Percentiles rank a stretch among this genome's conserved stretches.
Conservation (phyloP, 306 rosid species). For the Rosa chinensis region DNA sequence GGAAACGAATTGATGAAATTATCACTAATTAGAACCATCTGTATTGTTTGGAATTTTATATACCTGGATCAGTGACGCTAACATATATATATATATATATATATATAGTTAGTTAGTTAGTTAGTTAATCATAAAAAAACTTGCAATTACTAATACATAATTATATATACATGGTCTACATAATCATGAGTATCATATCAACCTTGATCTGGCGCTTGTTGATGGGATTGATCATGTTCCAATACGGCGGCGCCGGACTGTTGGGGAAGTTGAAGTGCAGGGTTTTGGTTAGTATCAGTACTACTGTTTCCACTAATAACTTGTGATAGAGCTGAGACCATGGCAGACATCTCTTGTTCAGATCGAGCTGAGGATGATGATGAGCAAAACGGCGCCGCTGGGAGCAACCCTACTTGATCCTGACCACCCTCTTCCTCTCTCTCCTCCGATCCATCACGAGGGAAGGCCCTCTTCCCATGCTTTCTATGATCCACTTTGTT, state of each 20-base stretch:
- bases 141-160: not conserved
- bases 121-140: not conserved
- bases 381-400: constrained; percentile 42
- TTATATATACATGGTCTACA: not conserved
- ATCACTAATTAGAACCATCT: not conserved
- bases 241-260: constrained; percentile 2
- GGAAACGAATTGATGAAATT: not conserved
- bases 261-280: not conserved
- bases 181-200: not conserved
- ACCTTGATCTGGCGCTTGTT: constrained; percentile 46
- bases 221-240: constrained; percentile 36
- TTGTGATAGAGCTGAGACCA: constrained; percentile 70
- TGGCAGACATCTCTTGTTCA: constrained; percentile 60
- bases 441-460: constrained; percentile 46
- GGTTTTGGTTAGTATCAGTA: constrained; percentile 3
- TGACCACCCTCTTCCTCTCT: constrained; percentile 38
- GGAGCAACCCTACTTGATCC: constrained; percentile 23
- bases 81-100: not conserved
- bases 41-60: not conserved
- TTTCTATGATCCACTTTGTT: constrained; percentile 35
- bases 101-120: not conserved
- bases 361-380: constrained; percentile 50
- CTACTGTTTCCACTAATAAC: constrained; percentile 49
- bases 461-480: constrained; percentile 45
- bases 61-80: not conserved